A percentile compares a stretch with the other conserved stretches of the same genome.
Evolutionary conservation across 2,329 filamentous ascomycete species (phyloP).

Genomic region (Tolypocladium inflatum): DNA sequence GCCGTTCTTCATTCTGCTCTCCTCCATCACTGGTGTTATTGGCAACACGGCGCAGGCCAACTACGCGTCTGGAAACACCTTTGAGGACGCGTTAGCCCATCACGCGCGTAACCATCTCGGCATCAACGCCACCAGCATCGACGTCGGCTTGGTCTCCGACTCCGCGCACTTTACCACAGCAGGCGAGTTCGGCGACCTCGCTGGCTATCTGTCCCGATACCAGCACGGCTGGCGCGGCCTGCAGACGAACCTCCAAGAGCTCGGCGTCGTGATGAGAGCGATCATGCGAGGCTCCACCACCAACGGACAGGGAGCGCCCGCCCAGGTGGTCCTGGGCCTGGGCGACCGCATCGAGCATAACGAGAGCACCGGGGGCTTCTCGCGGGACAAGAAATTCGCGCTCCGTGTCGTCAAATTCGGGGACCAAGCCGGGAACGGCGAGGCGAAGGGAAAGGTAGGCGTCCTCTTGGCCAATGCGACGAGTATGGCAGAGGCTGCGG

Average conservation of each 20-base stretch:
- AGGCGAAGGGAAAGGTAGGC: too few species aligned
- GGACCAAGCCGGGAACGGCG: too few species aligned
- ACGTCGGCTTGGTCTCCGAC: constrained; percentile 7
- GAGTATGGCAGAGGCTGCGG: too few species aligned
- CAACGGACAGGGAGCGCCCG: not conserved
- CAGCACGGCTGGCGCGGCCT: not conserved
- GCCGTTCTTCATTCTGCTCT: constrained; percentile 26
- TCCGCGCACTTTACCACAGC: not conserved
- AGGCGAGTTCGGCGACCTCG: not conserved
- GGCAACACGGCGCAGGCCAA: constrained; percentile 25
- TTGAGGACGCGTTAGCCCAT: constrained; percentile 13
- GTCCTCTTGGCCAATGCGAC: too few species aligned
- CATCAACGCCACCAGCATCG: constrained; percentile 6
- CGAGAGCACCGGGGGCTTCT: too few species aligned
- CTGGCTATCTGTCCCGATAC: not conserved
- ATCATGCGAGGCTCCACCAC: not conserved
- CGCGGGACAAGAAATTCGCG: too few species aligned
- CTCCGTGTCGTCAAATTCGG: too few species aligned
- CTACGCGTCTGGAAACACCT: constrained; percentile 23
- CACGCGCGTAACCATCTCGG: constrained; percentile 3
- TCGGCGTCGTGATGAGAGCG: not conserved
- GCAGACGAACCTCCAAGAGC: not conserved
- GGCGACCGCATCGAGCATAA: too few species aligned
- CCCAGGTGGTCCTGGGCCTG: too few species aligned
- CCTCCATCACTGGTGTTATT: constrained; percentile 21